These are phyloP conservation scores for Lyophyllum decastes DNA, from an alignment of 768 basidiomycete species.

Conservation along the genomic window DNA sequence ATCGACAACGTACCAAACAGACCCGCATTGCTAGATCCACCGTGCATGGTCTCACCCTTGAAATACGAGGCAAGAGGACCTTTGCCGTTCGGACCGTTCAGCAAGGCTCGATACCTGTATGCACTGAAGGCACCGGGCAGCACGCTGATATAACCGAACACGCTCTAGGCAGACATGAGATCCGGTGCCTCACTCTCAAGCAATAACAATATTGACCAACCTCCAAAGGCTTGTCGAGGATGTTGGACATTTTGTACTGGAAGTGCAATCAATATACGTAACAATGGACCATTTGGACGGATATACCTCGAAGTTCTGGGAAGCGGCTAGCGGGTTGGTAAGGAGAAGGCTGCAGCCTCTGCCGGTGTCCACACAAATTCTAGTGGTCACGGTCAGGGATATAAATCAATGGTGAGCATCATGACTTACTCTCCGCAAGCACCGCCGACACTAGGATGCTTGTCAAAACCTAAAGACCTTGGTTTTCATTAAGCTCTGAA, in stretches of 20 bases:
- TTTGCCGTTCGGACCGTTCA: conserved; percentile 84
- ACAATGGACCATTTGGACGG: background rate
- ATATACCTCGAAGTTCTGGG: conserved; percentile 88
- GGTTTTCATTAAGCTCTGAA: background rate
- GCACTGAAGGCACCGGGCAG: conserved; percentile 93
- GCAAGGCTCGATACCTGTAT: conserved; percentile 85
- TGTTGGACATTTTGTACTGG: conserved; percentile 94
- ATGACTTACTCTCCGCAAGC: conserved; percentile 86
- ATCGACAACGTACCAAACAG: conserved; percentile 54
- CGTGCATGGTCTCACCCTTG: conserved; percentile 89
- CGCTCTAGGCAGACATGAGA: conserved; percentile 44
- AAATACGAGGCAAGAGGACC: conserved; percentile 93
- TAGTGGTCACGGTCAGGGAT: conserved; percentile 23
- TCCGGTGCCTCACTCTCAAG: background rate
- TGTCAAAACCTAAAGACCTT: conserved; percentile 65
- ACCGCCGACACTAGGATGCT: conserved; percentile 83
- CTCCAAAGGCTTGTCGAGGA: conserved; percentile 95
- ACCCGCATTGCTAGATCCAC: conserved; percentile 58
- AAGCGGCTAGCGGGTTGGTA: conserved; percentile 80
- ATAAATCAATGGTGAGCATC: background rate
- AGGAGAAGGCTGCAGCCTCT: conserved; percentile 71
- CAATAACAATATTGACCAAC: conserved; percentile 34
- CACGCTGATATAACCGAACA: conserved; percentile 86
- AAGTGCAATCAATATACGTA: conserved; percentile 3
- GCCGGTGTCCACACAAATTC: conserved; percentile 83